phyloP scores from a whole-genome alignment of 352 stramenopile species.

The Globisporangium recalcitrans region DNA sequence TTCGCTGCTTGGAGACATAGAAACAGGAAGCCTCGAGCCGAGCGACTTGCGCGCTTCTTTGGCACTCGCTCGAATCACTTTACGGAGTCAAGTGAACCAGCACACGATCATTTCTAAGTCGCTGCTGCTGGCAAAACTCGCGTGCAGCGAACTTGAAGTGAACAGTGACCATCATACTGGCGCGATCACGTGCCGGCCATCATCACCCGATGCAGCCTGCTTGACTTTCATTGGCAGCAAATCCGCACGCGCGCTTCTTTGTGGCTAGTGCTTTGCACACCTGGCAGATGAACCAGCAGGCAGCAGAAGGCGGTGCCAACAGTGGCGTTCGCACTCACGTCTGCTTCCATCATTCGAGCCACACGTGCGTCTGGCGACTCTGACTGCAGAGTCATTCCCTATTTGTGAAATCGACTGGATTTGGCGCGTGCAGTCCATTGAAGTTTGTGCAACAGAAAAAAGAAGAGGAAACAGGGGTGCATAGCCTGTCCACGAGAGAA shows the following conservation, averaged over 20 bases:
- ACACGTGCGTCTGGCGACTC: background rate
- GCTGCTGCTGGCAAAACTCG: too few relatives aligned
- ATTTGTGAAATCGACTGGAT: background rate
- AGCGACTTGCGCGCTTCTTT: conserved; percentile 11
- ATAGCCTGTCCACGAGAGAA: background rate
- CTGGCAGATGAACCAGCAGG: background rate
- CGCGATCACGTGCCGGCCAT: background rate
- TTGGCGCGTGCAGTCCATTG: too few relatives aligned
- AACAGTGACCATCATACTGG: background rate
- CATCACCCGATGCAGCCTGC: background rate
- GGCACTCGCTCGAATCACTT: background rate
- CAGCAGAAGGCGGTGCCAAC: background rate
- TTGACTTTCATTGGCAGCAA: background rate
- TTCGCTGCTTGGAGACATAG: background rate
- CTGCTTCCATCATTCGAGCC: background rate
- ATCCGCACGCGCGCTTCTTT: background rate
- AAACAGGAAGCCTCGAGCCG: background rate
- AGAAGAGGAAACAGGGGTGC: conserved; percentile 1
- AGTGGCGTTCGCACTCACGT: background rate
- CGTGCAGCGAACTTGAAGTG: too few relatives aligned
- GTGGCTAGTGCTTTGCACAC: background rate
- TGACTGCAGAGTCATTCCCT: background rate
- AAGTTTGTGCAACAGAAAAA: conserved; percentile 8
- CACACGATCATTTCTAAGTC: too few relatives aligned
- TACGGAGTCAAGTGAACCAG: too few relatives aligned